Base-by-base conservation (phyloP, 495 filamentous ascomycete genomes). In the Penicillium angulare region DNA sequence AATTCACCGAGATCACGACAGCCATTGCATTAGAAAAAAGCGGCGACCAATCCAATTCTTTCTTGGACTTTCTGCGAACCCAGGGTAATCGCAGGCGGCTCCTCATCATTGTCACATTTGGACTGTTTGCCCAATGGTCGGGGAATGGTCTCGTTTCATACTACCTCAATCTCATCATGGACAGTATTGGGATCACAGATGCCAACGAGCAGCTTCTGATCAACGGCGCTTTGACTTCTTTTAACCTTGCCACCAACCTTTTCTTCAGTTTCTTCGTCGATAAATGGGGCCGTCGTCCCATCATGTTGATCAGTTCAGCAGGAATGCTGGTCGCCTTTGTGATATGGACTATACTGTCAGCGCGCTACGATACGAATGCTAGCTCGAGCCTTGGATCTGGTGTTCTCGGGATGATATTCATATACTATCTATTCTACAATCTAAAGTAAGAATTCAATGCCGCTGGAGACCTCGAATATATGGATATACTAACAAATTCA, bases 1-100 rank as follows among this genome's bases (percentile, higher is more conserved):
- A 74, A 29, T 67, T 69, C 41, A 52, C 63, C n/a, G 65, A 71
- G 33, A 71, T 69, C 43, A 58, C 59, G 23, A 55, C 63, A 20
- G 58, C 71, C 7, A 61, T 75, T 21, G 55, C 52, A 1, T 47
- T 66, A 45, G 69, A 73, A 42, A 64, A 71, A 56, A 55, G 62
- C 26, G 56, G 60, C 21, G 67, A 75, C 38, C 58, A 60, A 45
- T 64, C 49, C 21, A n/a, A n/a, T n/a, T 54, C 63, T 33, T 79
- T 68, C 56, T 43, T 57, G 29, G 83, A 87, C 52, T 83, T 88
- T 71, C 69, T 88, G 73, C 68, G 67, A 39, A 87, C 85, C 48
- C 79, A 78, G 63, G 86, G 86, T 49, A 90, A 89, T 70, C 78
- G 83, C 7, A 83, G 83, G 58, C 78, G 85, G 21, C 59, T 87